phyloP scores from a whole-genome alignment of 2,329 filamentous ascomycete genomes.

The Cytospora leucostoma region DNA sequence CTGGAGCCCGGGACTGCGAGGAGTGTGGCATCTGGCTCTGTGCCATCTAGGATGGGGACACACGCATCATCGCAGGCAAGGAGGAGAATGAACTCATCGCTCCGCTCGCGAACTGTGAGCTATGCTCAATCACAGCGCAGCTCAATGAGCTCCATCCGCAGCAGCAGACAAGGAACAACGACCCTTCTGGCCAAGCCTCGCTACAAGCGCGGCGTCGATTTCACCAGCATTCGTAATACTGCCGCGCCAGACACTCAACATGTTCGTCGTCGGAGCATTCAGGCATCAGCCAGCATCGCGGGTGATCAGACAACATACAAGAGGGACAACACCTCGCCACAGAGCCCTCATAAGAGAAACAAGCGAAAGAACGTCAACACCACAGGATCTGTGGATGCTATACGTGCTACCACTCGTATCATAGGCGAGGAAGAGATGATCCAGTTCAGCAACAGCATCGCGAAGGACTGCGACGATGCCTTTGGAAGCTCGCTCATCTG shows the following conservation, averaged over 20 bases:
- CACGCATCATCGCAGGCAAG: constrained; percentile 29
- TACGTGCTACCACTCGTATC: constrained; percentile 30
- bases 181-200: constrained; percentile 47
- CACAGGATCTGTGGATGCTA: constrained; percentile 19
- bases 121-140: constrained; percentile 40
- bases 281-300: constrained; percentile 34
- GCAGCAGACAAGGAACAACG: constrained; percentile 45
- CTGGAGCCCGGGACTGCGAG: constrained; percentile 34
- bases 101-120: constrained; percentile 27
- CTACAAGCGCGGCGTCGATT: constrained; percentile 57
- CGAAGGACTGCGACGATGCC: constrained; percentile 88
- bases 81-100: constrained; percentile 19
- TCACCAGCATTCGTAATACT: constrained; percentile 50
- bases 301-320: constrained; percentile 34
- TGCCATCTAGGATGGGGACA: constrained; percentile 25
- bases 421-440: constrained; percentile 71
- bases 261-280: constrained; percentile 25
- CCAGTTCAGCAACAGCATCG: constrained; percentile 81
- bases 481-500: constrained; percentile 69
- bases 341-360: constrained; percentile 30
- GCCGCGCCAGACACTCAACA: constrained; percentile 28
- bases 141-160: constrained; percentile 54
- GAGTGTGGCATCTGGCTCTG: constrained; percentile 40
- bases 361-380: constrained; percentile 13
- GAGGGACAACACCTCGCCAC: constrained; percentile 32